These are phyloP conservation scores for Saitoella complicata DNA, from an alignment of 805 yeast genomes.

Conservation along the genomic window DNA sequence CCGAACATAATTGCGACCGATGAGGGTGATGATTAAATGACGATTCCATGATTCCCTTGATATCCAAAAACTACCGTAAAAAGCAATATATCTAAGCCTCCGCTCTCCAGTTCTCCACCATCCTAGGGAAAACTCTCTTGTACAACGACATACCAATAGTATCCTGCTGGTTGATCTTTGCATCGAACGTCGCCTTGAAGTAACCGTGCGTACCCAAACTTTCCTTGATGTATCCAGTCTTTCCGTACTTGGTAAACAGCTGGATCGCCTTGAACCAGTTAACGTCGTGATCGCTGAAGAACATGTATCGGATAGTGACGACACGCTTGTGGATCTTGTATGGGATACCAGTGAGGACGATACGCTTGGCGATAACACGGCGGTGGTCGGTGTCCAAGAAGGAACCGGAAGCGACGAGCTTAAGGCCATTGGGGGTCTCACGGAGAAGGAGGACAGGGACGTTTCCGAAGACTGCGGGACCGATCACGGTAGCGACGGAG, in stretches of 20 bases:
- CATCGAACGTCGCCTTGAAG: constrained; percentile 89
- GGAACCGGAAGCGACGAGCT: constrained; percentile 77
- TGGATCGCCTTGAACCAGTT: constrained; percentile 83
- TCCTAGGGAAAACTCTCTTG: constrained; percentile 80
- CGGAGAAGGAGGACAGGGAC: constrained; percentile 77
- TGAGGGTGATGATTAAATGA: too few relatives aligned
- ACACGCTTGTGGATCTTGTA: constrained; percentile 85
- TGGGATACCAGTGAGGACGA: constrained; percentile 83
- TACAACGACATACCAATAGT: constrained; percentile 84
- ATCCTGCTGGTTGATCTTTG: constrained; percentile 79
- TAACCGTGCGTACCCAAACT: constrained; percentile 97
- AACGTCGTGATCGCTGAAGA: constrained; percentile 81
- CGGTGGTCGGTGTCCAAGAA: constrained; percentile 73
- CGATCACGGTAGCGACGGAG: constrained; percentile 70
- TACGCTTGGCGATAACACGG: constrained; percentile 74
- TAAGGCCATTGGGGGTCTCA: constrained; percentile 26
- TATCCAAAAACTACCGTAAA: too few relatives aligned
- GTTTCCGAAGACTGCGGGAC: constrained; percentile 64
- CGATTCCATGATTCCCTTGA: too few relatives aligned
- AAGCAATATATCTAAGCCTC: background rate
- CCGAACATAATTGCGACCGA: too few relatives aligned
- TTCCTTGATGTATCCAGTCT: constrained; percentile 88
- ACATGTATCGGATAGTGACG: constrained; percentile 92
- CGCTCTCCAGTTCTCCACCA: constrained; percentile 8
- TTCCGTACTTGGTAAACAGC: constrained; percentile 78